These are phyloP conservation scores for Thelephora terrestris DNA, from an alignment of 1,284 basidiomycete species.

Conservation along the genomic window DNA sequence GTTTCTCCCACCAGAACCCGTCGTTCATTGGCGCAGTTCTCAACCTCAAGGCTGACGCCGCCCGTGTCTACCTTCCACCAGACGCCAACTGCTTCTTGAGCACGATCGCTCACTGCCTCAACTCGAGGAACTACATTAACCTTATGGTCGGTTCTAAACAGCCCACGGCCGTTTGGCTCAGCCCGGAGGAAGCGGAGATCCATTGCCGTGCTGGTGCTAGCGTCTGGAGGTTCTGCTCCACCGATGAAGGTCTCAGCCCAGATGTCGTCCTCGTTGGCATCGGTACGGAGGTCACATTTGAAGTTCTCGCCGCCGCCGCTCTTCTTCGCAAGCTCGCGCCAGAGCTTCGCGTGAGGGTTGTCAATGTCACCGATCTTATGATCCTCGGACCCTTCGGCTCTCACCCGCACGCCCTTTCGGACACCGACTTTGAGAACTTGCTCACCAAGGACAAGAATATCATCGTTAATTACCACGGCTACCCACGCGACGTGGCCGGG, in stretches of 20 bases:
- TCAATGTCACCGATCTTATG: slow-evolving; percentile 79
- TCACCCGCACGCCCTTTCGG: slow-evolving; percentile 71
- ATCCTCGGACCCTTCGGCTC: slow-evolving; percentile 54
- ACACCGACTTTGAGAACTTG: slow-evolving; percentile 54
- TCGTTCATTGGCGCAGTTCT: slow-evolving; percentile 79
- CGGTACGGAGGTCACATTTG: slow-evolving; percentile 69
- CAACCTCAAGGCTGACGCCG: slow-evolving; percentile 62
- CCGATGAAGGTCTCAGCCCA: slow-evolving; percentile 51
- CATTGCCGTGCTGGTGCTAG: slow-evolving; percentile 72
- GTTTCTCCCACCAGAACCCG: slow-evolving; percentile 81
- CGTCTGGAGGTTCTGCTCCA: slow-evolving; percentile 68
- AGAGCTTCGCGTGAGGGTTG: slow-evolving; percentile 63
- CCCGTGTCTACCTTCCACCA: slow-evolving; percentile 83
- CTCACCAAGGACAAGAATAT: slow-evolving; percentile 66
- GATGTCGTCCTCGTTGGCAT: slow-evolving; percentile 68
- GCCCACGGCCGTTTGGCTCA: slow-evolving; percentile 61
- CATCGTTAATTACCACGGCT: slow-evolving; percentile 83
- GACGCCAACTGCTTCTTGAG: slow-evolving; percentile 82
- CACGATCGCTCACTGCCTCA: slow-evolving; percentile 71
- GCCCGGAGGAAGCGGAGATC: slow-evolving; percentile 53
- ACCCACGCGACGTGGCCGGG: slow-evolving; percentile 57
- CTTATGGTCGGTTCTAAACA: slow-evolving; percentile 84
- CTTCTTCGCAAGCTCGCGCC: slow-evolving; percentile 57
- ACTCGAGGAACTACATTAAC: slow-evolving; percentile 79
- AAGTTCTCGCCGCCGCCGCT: slow-evolving; percentile 69